Conservation (phyloP, 768 basidiomycete genomes). For the Boletus tylopilopsis region DNA sequence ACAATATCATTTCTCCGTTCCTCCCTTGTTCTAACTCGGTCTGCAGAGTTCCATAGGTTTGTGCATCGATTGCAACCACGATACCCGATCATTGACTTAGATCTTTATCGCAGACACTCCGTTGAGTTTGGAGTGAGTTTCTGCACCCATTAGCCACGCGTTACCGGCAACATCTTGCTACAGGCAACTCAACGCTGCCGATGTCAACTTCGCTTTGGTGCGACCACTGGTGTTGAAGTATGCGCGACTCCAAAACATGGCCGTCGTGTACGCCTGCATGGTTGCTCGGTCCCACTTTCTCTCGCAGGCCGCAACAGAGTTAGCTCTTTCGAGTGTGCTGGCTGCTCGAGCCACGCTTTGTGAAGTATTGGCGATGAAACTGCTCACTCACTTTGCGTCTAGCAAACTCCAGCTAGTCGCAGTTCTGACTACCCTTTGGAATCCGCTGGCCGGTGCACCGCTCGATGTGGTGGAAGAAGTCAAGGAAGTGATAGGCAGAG, state of each 20-base stretch:
- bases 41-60: constrained; percentile 27
- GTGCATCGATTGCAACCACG: background rate
- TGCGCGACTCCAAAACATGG: constrained; percentile 70
- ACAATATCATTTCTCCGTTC: constrained; percentile 9
- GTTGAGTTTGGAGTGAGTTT: constrained; percentile 74
- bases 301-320: constrained; percentile 58
- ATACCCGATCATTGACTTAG: background rate
- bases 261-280: constrained; percentile 72
- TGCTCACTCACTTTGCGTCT: constrained; percentile 69
- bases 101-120: constrained; percentile 50
- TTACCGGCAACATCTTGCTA: constrained; percentile 5
- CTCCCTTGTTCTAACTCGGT: constrained; percentile 8
- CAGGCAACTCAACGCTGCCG: constrained; percentile 80
- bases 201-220: constrained; percentile 77
- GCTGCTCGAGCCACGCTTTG: constrained; percentile 71
- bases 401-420: constrained; percentile 73
- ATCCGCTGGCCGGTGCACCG: constrained; percentile 76
- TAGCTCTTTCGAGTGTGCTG: constrained; percentile 77
- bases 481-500: constrained; percentile 50
- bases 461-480: constrained; percentile 65
- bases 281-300: constrained; percentile 79
- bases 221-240: constrained; percentile 77
- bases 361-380: constrained; percentile 87
- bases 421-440: constrained; percentile 80
- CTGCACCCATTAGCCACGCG: background rate